Evolutionary conservation across 345 rosid species (phyloP), one percentile per base, ranked within the genome.

Genomic region (Ailanthus altissimus): DNA sequence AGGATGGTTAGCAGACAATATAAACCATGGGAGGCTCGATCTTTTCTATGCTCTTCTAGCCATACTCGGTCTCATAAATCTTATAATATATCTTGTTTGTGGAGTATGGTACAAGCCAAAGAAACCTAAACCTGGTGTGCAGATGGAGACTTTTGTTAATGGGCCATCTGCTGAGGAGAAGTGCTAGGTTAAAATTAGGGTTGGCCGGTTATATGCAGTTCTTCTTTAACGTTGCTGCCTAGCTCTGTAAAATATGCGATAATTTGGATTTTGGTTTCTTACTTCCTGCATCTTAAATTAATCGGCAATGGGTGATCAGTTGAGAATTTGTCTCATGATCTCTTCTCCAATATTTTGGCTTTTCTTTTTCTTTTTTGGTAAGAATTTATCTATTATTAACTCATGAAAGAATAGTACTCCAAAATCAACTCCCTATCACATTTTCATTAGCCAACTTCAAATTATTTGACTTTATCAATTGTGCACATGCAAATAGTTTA

Each of bases 1-100:
- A 5, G 92, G 91, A 54, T 91, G 94, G 94, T 50, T 91, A 21
- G 90, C 84, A 15, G 86, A 89, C 65, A 70, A 83, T 53, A 85
- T 91, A 18, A 89, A 89, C 80, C 42, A 76, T 20, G 91, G 94
- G 25, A 83, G 92, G 83, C 91, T 91, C 56, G 91, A 91, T 75
- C 83, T 72, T 54, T 91, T 91, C 79, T 89, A 86, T 61, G 89
- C 88, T 53, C 85, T 91, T 56, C 78, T 89, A n/a, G 81, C 91
- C 0, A 56, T 77, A 13, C 66, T 90, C 58, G 83, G 91, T 60
- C n/a, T 82, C 66, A 43, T 86, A 4, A 89, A 89, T 72, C 86
- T 91, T n/a, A 80, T 57, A 0, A 76, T 82, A 11, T 91, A 76
- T 79, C 47, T 89, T 14, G 2, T 84, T 3, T 80, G 82, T 80